Conservation (phyloP, 352 stramenopile genomes). For the Detonula confervacea region DNA sequence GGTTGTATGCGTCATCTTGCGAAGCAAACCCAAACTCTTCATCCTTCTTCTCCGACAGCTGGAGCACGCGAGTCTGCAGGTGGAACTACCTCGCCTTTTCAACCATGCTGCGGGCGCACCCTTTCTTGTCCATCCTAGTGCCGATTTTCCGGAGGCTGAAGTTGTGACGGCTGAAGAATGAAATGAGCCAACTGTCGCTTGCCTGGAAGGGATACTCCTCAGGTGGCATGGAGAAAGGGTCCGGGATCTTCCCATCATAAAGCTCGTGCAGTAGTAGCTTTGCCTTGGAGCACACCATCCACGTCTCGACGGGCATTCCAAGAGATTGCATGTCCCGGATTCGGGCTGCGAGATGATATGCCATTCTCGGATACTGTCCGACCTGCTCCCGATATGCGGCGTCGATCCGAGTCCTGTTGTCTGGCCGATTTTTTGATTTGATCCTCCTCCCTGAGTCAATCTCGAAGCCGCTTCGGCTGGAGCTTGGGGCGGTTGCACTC, state of each 20-base stretch:
- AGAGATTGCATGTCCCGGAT: not conserved
- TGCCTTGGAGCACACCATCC: constrained; percentile 19
- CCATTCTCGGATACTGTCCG: not conserved
- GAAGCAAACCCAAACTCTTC: not conserved
- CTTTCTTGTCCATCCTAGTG: constrained; percentile 12
- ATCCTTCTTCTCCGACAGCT: constrained; percentile 5
- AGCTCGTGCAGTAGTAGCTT: constrained; percentile 1
- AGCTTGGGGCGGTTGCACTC: not conserved
- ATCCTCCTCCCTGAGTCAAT: not conserved
- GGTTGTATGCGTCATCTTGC: not conserved
- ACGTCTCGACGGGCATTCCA: constrained; percentile 7
- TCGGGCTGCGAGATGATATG: not conserved
- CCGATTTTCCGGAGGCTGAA: constrained; percentile 9
- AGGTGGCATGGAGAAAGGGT: not conserved
- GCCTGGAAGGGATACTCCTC: constrained; percentile 18
- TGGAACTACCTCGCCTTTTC: constrained; percentile 9
- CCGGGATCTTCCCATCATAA: not conserved
- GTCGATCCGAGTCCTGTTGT: not conserved
- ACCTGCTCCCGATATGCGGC: not conserved
- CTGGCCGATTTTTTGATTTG: not conserved
- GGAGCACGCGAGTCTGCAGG: not conserved
- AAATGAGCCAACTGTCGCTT: not conserved
- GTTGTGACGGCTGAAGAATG: constrained; percentile 2
- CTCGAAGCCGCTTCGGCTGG: not conserved
- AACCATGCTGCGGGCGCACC: not conserved